Conservation (phyloP, 805 yeast genomes). For the Wickerhamiella lipophila region DNA sequence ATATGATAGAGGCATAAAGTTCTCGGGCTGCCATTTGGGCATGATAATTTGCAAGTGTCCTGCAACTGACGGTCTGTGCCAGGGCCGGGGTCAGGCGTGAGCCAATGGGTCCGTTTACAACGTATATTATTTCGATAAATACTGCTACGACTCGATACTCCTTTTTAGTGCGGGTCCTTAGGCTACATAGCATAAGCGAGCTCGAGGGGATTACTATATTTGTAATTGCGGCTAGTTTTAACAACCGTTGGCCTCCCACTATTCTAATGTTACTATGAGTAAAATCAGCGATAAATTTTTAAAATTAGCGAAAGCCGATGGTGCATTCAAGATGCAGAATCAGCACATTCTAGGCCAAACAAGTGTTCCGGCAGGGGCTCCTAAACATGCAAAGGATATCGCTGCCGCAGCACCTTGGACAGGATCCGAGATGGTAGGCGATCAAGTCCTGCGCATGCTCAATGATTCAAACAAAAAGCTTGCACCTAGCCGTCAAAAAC, state of each 20-base stretch:
- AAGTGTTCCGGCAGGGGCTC: slow-evolving; percentile 35
- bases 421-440: slow-evolving; percentile 40
- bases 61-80: no score
- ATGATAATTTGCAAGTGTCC: no score
- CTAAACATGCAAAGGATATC: slow-evolving; percentile 34
- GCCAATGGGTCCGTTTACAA: no score
- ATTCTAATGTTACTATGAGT: background rate
- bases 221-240: background rate
- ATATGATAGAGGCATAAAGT: no score
- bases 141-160: no score
- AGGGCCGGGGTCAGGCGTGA: no score
- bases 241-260: background rate
- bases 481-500: slow-evolving; percentile 23
- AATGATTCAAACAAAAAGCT: slow-evolving; percentile 39
- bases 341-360: slow-evolving; percentile 33
- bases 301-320: slow-evolving; percentile 13
- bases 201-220: background rate
- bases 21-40: no score
- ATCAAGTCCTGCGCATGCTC: slow-evolving; percentile 42
- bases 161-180: background rate
- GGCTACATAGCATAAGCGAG: background rate
- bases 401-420: slow-evolving; percentile 48
- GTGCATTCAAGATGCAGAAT: slow-evolving; percentile 30
- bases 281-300: slow-evolving; percentile 3
- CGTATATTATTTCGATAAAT: no score